phyloP scores from a whole-genome alignment of 1,284 basidiomycete genomes.

The Hymenochaete sp. region DNA sequence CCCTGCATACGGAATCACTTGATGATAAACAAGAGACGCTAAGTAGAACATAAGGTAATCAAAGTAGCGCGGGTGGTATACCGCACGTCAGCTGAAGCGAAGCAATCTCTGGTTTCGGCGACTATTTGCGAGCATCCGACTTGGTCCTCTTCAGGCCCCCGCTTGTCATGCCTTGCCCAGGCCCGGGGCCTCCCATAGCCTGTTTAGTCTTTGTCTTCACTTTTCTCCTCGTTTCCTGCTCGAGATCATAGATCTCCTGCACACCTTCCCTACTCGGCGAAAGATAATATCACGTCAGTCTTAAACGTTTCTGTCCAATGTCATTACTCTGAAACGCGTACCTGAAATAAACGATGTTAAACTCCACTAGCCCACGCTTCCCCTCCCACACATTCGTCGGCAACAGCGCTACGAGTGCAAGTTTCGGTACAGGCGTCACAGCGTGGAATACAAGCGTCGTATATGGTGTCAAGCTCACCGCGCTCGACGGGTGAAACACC shows the following conservation, averaged over 20 bases:
- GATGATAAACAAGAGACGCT: too few relatives aligned
- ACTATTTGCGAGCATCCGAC: too few relatives aligned
- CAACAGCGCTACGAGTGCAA: constrained; percentile 77
- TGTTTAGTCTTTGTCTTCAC: constrained; percentile 13
- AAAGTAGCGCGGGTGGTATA: too few relatives aligned
- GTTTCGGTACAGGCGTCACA: constrained; percentile 59
- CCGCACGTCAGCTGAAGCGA: too few relatives aligned
- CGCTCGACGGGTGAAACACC: constrained; percentile 30
- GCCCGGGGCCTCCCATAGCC: too few relatives aligned
- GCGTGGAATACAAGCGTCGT: constrained; percentile 84
- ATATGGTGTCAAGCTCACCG: constrained; percentile 52
- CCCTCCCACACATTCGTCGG: constrained; percentile 74
- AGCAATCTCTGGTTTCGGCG: too few relatives aligned
- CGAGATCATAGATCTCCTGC: constrained; percentile 67
- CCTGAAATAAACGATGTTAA: constrained; percentile 82
- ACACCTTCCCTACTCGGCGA: constrained; percentile 47
- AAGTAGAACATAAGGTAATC: too few relatives aligned
- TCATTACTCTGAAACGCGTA: not conserved
- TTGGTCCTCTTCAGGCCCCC: too few relatives aligned
- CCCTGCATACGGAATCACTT: too few relatives aligned
- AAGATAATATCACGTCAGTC: not conserved
- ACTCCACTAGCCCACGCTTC: constrained; percentile 79
- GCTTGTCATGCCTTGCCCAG: too few relatives aligned
- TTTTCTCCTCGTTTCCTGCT: constrained; percentile 38
- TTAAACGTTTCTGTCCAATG: not conserved